Percentiles rank a stretch among this genome's conserved stretches.
phyloP scores from a whole-genome alignment of 2,329 filamentous ascomycete species.

The Lomentospora prolificans region DNA sequence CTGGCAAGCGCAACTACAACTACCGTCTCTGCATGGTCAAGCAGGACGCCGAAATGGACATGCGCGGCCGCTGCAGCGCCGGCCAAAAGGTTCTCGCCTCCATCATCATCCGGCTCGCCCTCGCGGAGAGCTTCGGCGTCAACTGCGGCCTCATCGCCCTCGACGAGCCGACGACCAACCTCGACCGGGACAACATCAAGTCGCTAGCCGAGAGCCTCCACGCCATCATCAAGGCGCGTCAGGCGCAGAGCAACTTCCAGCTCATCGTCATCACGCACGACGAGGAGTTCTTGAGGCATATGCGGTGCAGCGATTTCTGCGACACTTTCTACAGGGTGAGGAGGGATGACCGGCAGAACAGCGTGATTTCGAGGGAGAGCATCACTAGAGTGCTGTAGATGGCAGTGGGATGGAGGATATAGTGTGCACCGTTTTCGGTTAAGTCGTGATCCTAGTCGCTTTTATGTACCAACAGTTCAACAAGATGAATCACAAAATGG shows the following conservation, averaged over 20 bases:
- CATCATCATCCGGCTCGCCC: slow-evolving; percentile 92
- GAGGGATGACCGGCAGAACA: slow-evolving; percentile 77
- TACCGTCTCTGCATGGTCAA: slow-evolving; percentile 98
- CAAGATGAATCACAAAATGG: too few relatives aligned
- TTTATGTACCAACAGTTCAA: too few relatives aligned
- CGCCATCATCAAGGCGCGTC: slow-evolving; percentile 73
- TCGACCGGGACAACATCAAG: slow-evolving; percentile 90
- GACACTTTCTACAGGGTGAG: slow-evolving; percentile 86
- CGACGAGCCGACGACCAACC: slow-evolving; percentile 94
- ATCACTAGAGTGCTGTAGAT: slow-evolving; percentile 39
- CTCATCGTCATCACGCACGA: slow-evolving; percentile 98
- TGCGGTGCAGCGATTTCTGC: slow-evolving; percentile 89
- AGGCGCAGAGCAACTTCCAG: slow-evolving; percentile 89
- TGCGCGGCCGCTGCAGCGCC: slow-evolving; percentile 93
- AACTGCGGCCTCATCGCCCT: slow-evolving; percentile 95
- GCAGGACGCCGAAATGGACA: slow-evolving; percentile 96
- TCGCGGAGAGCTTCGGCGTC: slow-evolving; percentile 92
- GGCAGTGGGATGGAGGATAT: too few relatives aligned
- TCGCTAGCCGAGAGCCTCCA: slow-evolving; percentile 77
- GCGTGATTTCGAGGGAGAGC: slow-evolving; percentile 65
- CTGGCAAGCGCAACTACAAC: slow-evolving; percentile 79
- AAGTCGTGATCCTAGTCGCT: too few relatives aligned
- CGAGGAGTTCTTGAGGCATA: slow-evolving; percentile 86
- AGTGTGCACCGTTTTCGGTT: too few relatives aligned
- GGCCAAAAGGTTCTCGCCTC: slow-evolving; percentile 93